phyloP scores from a whole-genome alignment of 306 rosid genomes.

The Vicia sativa region DNA sequence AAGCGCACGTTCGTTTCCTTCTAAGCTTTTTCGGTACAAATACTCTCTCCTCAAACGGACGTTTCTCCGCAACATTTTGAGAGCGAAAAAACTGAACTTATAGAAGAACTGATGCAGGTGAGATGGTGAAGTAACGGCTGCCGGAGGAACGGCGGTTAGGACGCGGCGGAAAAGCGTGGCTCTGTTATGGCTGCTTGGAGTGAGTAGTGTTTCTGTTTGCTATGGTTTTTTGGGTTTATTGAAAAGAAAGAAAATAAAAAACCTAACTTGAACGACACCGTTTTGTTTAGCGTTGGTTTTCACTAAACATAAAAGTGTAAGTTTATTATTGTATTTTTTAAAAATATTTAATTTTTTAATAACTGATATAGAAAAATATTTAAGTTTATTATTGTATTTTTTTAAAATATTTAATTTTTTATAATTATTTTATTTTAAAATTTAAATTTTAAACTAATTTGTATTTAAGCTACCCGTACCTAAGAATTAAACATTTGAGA shows the following conservation, averaged over 20 bases:
- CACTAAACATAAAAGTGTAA: no score
- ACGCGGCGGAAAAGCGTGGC: neutral
- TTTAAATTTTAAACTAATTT: no score
- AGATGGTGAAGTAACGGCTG: neutral
- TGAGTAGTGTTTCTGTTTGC: neutral
- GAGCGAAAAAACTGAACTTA: neutral
- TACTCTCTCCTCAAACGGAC: conserved; percentile 74
- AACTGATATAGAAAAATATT: no score
- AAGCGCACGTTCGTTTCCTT: conserved; percentile 69
- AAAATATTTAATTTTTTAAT: no score
- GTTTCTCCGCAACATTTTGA: conserved; percentile 68
- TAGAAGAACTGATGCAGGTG: neutral
- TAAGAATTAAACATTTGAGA: no score
- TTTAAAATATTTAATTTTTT: no score
- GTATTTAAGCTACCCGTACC: no score
- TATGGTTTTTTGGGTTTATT: neutral
- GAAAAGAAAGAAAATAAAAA: neutral
- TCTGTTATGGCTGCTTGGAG: neutral
- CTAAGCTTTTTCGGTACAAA: conserved; percentile 79
- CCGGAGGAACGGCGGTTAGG: neutral
- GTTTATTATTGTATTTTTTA: no score
- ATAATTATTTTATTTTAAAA: no score
- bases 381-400: no score
- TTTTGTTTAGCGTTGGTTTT: neutral
- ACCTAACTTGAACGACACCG: neutral